Base-by-base conservation (phyloP, 2,329 filamentous ascomycete species). In the Thermoascus crustaceus region DNA sequence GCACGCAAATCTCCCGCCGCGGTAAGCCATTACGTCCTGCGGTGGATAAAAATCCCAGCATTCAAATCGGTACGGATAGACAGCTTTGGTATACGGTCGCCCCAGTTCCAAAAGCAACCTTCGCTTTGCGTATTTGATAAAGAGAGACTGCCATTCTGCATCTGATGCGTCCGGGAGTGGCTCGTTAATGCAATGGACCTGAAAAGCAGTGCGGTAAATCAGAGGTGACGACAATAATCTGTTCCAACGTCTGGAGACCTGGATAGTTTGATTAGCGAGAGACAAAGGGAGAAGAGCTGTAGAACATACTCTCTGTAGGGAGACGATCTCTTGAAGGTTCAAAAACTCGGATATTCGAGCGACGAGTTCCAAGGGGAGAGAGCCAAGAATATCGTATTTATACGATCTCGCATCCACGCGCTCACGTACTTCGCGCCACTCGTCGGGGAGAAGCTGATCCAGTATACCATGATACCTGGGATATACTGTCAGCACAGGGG, bases 191-290 rank as follows among this genome's bases (percentile, higher is more conserved):
- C 21, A 25, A 21, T 49, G 48, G 30, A 37, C 38, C 6, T 32
- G 42, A 20, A 50, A 39, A 11, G 46, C 37, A 20, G 40, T 27
- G 20, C 35, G 30, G 26, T 48, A 50, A 19, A 53, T 40, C 2
- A 34, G 11, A 5, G 41, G 34, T 0, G 52, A 55, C n/a, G 54
- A 55, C 8, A 61, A 40, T 9, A 60, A 14, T 16, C 39, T 30
- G 8, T 44, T 37, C 60, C 60, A 63, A 37, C 42, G 44, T 41
- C 40, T 54, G 8, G 57, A 61, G 31, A 62, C 57, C 57, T 60
- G 31, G 24, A 9, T 17, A 30, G 5, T 5, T 39, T 17, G 10
- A 22, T 38, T 18, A 33, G 35, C 13, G 16, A 33, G 29, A 13
- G 21, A 26, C 4, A 24, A 13, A 27, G 10, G 18, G 23, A 10